Percentiles rank a stretch among this genome's conserved stretches.
Evolutionary conservation across 306 rosid species (phyloP).

Genomic region (Cajanus cajan): DNA sequence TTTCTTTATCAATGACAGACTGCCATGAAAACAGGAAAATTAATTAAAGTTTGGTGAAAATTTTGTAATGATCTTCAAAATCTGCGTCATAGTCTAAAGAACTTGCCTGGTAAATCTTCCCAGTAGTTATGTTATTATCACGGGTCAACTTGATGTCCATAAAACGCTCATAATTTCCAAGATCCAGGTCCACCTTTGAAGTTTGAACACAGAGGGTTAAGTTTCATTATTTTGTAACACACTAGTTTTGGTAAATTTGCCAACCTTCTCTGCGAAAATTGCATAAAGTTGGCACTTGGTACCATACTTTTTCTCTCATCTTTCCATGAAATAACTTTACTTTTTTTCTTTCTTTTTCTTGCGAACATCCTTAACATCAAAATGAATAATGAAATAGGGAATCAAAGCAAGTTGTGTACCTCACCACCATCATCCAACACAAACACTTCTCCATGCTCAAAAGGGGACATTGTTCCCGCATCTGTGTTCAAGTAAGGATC

Average conservation of each 20-base stretch:
- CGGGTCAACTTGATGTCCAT: conserved; percentile 83
- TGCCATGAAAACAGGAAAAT: conserved; percentile 24
- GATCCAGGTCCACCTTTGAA: conserved; percentile 97
- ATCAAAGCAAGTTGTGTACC: conserved; percentile 46
- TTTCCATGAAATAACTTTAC: neutral
- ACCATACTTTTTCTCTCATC: neutral
- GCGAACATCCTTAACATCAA: conserved; percentile 8
- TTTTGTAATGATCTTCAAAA: conserved; percentile 30
- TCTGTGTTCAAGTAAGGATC: conserved; percentile 98
- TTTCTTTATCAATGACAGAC: conserved; percentile 78
- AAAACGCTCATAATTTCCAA: conserved; percentile 96
- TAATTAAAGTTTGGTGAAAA: neutral
- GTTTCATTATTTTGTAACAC: conserved; percentile 27
- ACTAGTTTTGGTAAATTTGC: conserved; percentile 26
- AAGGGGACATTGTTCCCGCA: conserved; percentile 98
- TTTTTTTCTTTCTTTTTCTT: neutral
- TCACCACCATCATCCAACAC: conserved; percentile 98
- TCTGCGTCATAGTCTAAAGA: neutral
- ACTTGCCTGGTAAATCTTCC: conserved; percentile 93
- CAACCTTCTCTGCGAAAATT: conserved; percentile 20
- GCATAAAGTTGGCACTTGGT: conserved; percentile 14
- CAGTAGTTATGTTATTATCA: conserved; percentile 92
- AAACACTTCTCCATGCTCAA: conserved; percentile 93
- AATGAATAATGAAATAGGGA: neutral
- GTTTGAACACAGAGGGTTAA: conserved; percentile 35